Evolutionary conservation across 129 eudicot species (phyloP), one percentile per base, ranked within the genome.

Genomic region (Centrapalus pauciflorus): DNA sequence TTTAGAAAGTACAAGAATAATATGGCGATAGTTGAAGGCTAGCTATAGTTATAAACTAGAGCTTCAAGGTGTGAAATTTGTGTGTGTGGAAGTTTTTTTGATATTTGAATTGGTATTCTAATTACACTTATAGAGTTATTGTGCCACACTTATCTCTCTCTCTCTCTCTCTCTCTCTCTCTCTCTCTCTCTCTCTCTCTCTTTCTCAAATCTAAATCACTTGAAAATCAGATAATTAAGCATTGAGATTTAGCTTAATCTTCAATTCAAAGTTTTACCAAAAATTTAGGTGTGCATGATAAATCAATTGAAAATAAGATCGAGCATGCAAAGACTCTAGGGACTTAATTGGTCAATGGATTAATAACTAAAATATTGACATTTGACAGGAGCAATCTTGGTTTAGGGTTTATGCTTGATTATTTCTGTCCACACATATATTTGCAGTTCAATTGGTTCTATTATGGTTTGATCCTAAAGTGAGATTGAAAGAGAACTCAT

Each of bases 181-280:
- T n/a, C n/a, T n/a, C n/a, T n/a, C n/a, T 48, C 29, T 46, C 45
- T 48, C 52, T 10, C 7, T 20, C 50, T 34, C n/a, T 27, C 26
- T 61, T n/a, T n/a, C n/a, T n/a, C n/a, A n/a, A n/a, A n/a, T n/a
- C n/a, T 6, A 19, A 8, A 13, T 35, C 2, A 27, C 50, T 67
- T 54, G 28, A 54, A 32, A 35, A 67, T 33, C 9, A 71, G 61
- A 48, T 20, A 26, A n/a, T n/a, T n/a, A n/a, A 73, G 16, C 40
- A 33, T 30, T 25, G 48, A 29, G 60, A 29, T 43, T 41, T 74
- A 14, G 61, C 79, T 74, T 74, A 45, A 17, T 32, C 79, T 74
- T 74, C 54, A 74, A 66, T 74, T 66, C 19, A 56, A 74, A 66
- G 79, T 43, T 74, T 66, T 45, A 66, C 68, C 61, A 74, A 55